These are phyloP conservation scores for Candida krabiensis DNA, from an alignment of 805 yeast species.

Conservation along the genomic window DNA sequence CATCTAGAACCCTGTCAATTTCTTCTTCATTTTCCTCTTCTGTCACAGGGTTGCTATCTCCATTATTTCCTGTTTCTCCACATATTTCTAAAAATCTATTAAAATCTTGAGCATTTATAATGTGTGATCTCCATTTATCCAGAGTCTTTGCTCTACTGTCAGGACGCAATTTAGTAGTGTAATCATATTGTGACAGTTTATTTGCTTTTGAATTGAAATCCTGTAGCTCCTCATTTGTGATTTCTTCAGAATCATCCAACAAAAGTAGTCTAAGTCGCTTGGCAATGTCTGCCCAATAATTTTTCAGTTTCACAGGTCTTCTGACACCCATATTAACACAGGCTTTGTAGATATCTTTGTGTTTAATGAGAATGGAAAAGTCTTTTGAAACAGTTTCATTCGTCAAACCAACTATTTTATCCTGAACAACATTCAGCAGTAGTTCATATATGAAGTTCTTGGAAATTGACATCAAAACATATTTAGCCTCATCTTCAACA, in stretches of 20 bases:
- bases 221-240: slow-evolving; percentile 1
- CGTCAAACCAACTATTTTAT: slow-evolving; percentile 1
- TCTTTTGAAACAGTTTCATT: neutral
- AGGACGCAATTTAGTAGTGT: slow-evolving; percentile 1
- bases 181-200: neutral
- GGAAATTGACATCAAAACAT: slow-evolving; percentile 10
- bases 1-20: slow-evolving; percentile 12
- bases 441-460: slow-evolving; percentile 16
- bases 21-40: slow-evolving; percentile 11
- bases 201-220: slow-evolving; percentile 1
- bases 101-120: slow-evolving; percentile 8
- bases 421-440: slow-evolving; percentile 13
- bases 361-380: slow-evolving; percentile 2
- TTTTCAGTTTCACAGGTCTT: slow-evolving; percentile 12
- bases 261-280: slow-evolving; percentile 13
- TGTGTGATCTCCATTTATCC: slow-evolving; percentile 4
- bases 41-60: neutral
- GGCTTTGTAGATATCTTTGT: slow-evolving; percentile 12
- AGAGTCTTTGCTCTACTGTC: slow-evolving; percentile 1
- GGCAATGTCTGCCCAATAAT: slow-evolving; percentile 21
- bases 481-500: slow-evolving; percentile 12
- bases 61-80: neutral
- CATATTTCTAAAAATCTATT: neutral
- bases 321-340: slow-evolving; percentile 3
- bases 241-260: slow-evolving; percentile 6